Base-by-base conservation (phyloP, 257 asterid genomes). In the Gentiana straminea region DNA sequence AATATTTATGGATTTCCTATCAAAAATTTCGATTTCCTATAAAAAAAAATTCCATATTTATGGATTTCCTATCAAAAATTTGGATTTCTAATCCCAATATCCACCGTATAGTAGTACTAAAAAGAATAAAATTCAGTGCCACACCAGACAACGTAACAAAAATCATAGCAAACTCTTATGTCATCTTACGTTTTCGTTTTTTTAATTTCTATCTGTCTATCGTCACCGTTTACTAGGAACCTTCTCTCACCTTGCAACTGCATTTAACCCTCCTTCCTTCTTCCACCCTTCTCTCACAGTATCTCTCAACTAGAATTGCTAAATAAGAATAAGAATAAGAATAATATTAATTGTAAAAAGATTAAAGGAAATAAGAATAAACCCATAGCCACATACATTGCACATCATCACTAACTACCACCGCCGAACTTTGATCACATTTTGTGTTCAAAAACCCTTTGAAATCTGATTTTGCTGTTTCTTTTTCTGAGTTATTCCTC, bases 351-450 rank as follows among this genome's bases (percentile, higher is more conserved):
- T 24, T 24, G 24, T 24, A 58, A 61, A 49, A 73, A 63, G 67
- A 71, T 55, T 57, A 67, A 65, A 62, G 70, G 58, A 68, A 64
- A 68, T 72, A 64, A 70, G 57, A 63, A 71, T 76, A 69, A 80
- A 70, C 48, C 53, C 74, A 60, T 65, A 43, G 81, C 79, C 78
- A 66, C 73, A 72, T 69, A 59, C 72, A 52, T 62, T 66, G 24
- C 69, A 61, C 64, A 64, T 24, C 73, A 75, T 76, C 77, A 77
- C 70, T 70, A 55, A 75, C 73, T 67, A 68, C 74, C 74, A 72
- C 79, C 77, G 66, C 71, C 70, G 71, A 65, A 66, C 68, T 39
- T 37, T 68, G 73, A 68, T 68, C 68, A 68, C 68, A 64, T 64
- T 61, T 68, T 61, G 7, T 7, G 60, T 68, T 49, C 52, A 66